Percentiles rank a stretch among this genome's conserved stretches.
These are phyloP conservation scores for Boletellus ananiceps DNA, from an alignment of 768 basidiomycete genomes.

Conservation along the genomic window DNA sequence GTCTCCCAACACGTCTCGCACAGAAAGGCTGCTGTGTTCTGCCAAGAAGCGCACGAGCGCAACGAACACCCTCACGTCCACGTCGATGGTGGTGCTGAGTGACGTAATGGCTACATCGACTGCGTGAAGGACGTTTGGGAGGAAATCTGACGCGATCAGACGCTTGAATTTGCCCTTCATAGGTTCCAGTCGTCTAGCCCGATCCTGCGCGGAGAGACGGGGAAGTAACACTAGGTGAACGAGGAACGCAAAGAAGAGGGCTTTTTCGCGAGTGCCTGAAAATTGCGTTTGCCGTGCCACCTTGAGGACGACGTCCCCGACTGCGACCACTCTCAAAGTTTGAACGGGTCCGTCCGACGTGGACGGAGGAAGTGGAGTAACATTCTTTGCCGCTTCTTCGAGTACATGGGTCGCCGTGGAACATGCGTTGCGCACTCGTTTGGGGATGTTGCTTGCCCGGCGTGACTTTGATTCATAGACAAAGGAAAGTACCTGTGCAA, in stretches of 20 bases:
- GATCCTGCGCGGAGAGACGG: conserved; percentile 34
- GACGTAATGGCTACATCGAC: conserved; percentile 25
- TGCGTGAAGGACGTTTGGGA: conserved; percentile 37
- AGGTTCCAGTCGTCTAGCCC: conserved; percentile 32
- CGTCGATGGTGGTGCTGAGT: conserved; percentile 32
- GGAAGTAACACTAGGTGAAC: conserved; percentile 38
- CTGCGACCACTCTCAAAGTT: background rate
- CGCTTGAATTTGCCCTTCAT: conserved; percentile 28
- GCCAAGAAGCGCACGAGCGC: conserved; percentile 39
- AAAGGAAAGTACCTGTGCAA: conserved; percentile 52
- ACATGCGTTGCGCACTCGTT: conserved; percentile 4
- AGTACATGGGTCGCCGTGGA: conserved; percentile 13
- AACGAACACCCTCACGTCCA: conserved; percentile 53
- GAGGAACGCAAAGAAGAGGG: conserved; percentile 36
- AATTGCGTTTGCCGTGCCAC: conserved; percentile 9
- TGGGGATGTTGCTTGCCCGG: conserved; percentile 10
- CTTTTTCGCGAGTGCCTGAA: conserved; percentile 3
- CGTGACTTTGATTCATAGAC: conserved; percentile 43
- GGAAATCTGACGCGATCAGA: conserved; percentile 35
- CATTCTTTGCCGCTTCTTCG: background rate
- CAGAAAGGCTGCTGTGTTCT: conserved; percentile 15
- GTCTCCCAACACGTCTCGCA: conserved; percentile 28
- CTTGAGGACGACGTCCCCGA: conserved; percentile 6
- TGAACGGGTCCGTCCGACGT: background rate
- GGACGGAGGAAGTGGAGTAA: background rate